Conservation (phyloP, 345 rosid species). For the Capsella bursapastoris region DNA sequence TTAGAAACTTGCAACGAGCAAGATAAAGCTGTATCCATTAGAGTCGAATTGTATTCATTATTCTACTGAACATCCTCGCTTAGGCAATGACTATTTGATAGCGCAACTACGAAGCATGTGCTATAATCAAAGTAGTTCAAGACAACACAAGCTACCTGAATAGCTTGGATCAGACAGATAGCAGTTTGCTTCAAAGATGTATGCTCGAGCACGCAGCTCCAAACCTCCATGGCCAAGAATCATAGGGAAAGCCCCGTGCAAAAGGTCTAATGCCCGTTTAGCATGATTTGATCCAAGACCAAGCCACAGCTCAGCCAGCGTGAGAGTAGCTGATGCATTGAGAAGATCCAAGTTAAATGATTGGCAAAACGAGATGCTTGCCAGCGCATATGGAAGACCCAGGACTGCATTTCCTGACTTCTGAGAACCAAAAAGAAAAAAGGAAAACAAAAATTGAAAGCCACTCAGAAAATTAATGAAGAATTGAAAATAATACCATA, state of each 20-base stretch:
- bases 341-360: conserved; percentile 97
- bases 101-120: conserved; percentile 5
- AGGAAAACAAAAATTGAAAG: background rate
- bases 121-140: conserved; percentile 21
- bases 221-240: conserved; percentile 96
- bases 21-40: conserved; percentile 1
- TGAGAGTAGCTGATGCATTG: conserved; percentile 89
- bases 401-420: conserved; percentile 94
- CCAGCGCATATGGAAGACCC: conserved; percentile 93
- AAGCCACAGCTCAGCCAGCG: conserved; percentile 93
- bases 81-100: conserved; percentile 16
- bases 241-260: conserved; percentile 82
- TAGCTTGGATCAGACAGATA: conserved; percentile 77
- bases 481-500: background rate
- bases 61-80: conserved; percentile 10
- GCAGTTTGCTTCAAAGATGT: conserved; percentile 89
- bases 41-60: background rate
- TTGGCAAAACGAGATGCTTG: conserved; percentile 94
- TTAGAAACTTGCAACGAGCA: conserved; percentile 10
- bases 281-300: conserved; percentile 82
- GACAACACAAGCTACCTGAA: conserved; percentile 59
- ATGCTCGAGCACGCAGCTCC: conserved; percentile 92
- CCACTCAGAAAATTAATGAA: conserved; percentile 1
- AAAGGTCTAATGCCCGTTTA: conserved; percentile 72
- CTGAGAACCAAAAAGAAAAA: conserved; percentile 46